A percentile compares a stretch with the other conserved stretches of the same genome.
Evolutionary conservation across 176 grass and related monocot genomes (phyloP).

Genomic region (Hordeum marinum): DNA sequence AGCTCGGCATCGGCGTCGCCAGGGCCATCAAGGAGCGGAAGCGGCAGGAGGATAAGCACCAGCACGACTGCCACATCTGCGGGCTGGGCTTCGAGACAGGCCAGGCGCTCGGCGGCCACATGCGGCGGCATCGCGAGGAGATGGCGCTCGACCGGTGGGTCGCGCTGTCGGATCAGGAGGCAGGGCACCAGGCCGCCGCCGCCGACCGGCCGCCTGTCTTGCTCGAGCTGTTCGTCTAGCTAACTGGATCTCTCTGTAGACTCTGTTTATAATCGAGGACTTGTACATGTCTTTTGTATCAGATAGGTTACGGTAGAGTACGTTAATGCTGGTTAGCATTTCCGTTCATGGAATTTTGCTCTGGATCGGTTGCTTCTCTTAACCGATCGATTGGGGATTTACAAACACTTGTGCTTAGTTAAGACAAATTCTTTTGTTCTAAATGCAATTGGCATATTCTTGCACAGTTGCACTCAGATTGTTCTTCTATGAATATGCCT

Average conservation of each 20-base stretch:
- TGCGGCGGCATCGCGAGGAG: constrained; percentile 49
- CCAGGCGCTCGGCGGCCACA: constrained; percentile 67
- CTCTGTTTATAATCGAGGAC: too few species aligned
- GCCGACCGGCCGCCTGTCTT: neutral
- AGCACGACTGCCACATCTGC: constrained; percentile 53
- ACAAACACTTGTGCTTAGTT: neutral
- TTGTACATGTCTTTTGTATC: constrained; percentile 6
- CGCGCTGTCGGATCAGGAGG: neutral
- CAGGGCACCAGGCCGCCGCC: neutral
- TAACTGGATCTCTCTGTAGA: too few species aligned
- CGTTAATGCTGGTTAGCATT: neutral
- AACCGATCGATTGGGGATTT: neutral
- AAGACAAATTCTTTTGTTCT: neutral
- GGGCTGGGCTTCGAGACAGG: constrained; percentile 48
- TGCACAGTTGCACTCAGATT: too few species aligned
- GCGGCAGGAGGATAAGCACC: neutral
- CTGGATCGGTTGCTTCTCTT: neutral
- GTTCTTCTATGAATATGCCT: too few species aligned
- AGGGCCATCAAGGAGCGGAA: constrained; percentile 17
- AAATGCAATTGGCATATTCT: neutral
- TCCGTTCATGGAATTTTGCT: neutral
- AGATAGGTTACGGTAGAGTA: too few species aligned
- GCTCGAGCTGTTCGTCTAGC: constrained; percentile 30
- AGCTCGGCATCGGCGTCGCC: constrained; percentile 28
- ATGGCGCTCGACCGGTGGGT: constrained; percentile 1